Percentiles rank a stretch among this genome's conserved stretches.
phyloP scores from a whole-genome alignment of 1,139 yeast genomes.

The Sugiyamaella japonica region DNA sequence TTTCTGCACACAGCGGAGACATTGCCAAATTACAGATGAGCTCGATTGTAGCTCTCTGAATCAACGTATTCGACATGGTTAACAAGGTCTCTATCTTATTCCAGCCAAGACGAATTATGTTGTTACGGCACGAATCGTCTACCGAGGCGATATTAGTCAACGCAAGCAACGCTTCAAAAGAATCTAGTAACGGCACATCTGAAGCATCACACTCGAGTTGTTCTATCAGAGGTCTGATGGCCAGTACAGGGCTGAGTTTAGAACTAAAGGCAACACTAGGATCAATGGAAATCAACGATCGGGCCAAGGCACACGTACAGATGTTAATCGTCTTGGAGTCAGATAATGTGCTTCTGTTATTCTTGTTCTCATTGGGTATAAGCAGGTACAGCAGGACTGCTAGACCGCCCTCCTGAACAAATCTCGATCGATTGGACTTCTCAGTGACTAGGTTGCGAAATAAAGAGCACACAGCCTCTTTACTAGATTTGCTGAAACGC shows the following conservation, averaged over 20 bases:
- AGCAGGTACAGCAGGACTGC: slow-evolving; percentile 38
- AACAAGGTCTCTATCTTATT: slow-evolving; percentile 41
- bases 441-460: slow-evolving; percentile 40
- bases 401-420: slow-evolving; percentile 42
- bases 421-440: slow-evolving; percentile 32
- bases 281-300: slow-evolving; percentile 40
- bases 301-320: slow-evolving; percentile 41
- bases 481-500: slow-evolving; percentile 34
- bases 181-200: slow-evolving; percentile 41
- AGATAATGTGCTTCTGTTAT: neutral
- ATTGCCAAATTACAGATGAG: slow-evolving; percentile 44
- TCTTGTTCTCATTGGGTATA: slow-evolving; percentile 16
- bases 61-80: slow-evolving; percentile 37
- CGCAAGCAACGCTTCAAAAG: slow-evolving; percentile 50
- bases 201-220: slow-evolving; percentile 33
- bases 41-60: slow-evolving; percentile 44
- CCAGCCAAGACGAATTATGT: slow-evolving; percentile 44
- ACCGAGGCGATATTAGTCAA: slow-evolving; percentile 51
- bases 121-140: slow-evolving; percentile 41
- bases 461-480: slow-evolving; percentile 34
- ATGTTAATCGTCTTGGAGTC: slow-evolving; percentile 24
- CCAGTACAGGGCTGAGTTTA: slow-evolving; percentile 38
- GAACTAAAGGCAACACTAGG: slow-evolving; percentile 41
- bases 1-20: slow-evolving; percentile 41
- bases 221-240: slow-evolving; percentile 37